phyloP scores from a whole-genome alignment of 2,329 filamentous ascomycete genomes.

The Aspergillus caelatus region DNA sequence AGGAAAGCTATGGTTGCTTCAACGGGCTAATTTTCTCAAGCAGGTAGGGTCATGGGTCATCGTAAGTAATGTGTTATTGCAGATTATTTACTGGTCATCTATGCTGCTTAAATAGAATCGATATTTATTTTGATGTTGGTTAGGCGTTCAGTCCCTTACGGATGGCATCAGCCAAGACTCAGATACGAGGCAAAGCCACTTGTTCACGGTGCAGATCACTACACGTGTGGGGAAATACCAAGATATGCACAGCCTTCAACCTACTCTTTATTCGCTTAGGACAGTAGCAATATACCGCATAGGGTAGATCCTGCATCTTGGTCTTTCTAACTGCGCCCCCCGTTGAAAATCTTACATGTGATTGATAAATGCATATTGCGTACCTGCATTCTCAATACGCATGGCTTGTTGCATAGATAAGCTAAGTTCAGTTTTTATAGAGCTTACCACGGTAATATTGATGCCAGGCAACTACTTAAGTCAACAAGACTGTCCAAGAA shows the following conservation, averaged over 20 bases:
- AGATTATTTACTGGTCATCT: not conserved
- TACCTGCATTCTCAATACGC: not conserved
- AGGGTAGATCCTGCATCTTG: not conserved
- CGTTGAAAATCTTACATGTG: not conserved
- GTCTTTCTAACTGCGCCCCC: not conserved
- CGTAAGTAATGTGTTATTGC: not conserved
- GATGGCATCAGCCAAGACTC: not conserved
- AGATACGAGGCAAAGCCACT: not conserved
- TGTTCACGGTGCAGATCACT: not conserved
- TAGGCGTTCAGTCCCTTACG: not conserved
- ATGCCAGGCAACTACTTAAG: not conserved
- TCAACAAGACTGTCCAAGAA: not conserved
- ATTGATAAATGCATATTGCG: not conserved
- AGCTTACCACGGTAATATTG: not conserved
- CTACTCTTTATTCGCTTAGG: not conserved
- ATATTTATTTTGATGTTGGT: not conserved
- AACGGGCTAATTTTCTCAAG: not conserved
- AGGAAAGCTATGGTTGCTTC: not conserved
- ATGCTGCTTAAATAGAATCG: not conserved
- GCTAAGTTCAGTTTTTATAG: not conserved
- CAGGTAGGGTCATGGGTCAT: not conserved
- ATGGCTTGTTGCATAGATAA: not conserved
- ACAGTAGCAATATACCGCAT: not conserved
- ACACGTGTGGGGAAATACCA: not conserved
- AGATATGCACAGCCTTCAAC: not conserved